These are phyloP conservation scores for Dictyophora rubrovolvata DNA, from an alignment of 768 basidiomycete genomes.

Conservation along the genomic window DNA sequence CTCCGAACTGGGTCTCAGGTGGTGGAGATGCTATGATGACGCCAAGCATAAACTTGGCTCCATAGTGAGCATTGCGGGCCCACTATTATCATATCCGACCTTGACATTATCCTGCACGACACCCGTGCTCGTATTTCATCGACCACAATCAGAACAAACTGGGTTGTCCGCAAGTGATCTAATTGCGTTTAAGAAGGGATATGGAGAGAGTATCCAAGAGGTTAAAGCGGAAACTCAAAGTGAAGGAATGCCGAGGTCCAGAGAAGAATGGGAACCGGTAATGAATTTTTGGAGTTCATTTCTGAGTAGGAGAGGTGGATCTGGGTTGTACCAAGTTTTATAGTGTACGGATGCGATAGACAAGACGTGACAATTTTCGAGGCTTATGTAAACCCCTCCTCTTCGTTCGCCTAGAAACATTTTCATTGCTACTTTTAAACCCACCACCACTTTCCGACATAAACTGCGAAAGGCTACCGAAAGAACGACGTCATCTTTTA, in stretches of 20 bases:
- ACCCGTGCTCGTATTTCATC: slow-evolving; percentile 50
- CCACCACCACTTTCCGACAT: too few relatives aligned
- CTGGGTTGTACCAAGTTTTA: slow-evolving; percentile 64
- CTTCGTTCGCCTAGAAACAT: background rate
- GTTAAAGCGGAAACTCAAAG: slow-evolving; percentile 29
- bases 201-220: slow-evolving; percentile 34
- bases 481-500: background rate
- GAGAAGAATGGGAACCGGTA: slow-evolving; percentile 71
- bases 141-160: slow-evolving; percentile 35
- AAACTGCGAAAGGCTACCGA: too few relatives aligned
- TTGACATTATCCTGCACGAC: slow-evolving; percentile 42
- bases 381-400: background rate
- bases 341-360: slow-evolving; percentile 14
- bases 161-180: slow-evolving; percentile 37
- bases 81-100: slow-evolving; percentile 72
- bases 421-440: background rate
- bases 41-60: slow-evolving; percentile 40
- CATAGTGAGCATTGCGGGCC: slow-evolving; percentile 58
- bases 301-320: slow-evolving; percentile 41
- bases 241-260: slow-evolving; percentile 64
- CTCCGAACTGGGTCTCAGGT: slow-evolving; percentile 50
- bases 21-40: slow-evolving; percentile 36
- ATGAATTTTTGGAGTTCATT: slow-evolving; percentile 82
- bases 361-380: background rate
- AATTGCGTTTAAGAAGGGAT: slow-evolving; percentile 53